phyloP scores from a whole-genome alignment of 208 protist species.

The Wallacemonas sp. region DNA sequence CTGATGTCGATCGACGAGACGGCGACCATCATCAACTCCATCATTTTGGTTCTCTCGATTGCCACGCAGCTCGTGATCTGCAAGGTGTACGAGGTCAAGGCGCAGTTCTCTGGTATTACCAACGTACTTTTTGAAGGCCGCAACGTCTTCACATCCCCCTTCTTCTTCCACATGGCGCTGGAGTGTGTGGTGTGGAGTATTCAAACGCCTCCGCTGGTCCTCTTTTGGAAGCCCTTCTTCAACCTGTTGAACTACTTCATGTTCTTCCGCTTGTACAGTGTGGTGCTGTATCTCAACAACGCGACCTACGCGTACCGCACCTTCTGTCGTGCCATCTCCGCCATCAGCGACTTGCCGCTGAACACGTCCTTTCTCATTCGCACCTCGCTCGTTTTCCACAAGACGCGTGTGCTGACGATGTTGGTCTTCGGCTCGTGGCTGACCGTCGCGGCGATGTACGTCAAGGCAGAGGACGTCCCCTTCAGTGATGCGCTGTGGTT shows the following conservation, averaged over 20 bases:
- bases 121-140: slow-evolving; percentile 56
- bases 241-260: slow-evolving; percentile 68
- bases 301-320: slow-evolving; percentile 61
- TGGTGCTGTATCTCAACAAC: slow-evolving; percentile 73
- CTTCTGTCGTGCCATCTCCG: slow-evolving; percentile 65
- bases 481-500: slow-evolving; percentile 71
- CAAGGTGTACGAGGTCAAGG: slow-evolving; percentile 70
- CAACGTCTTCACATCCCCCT: slow-evolving; percentile 72
- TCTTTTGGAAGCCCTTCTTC: slow-evolving; percentile 46
- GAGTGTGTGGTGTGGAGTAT: slow-evolving; percentile 71
- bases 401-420: slow-evolving; percentile 19
- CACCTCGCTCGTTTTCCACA: slow-evolving; percentile 51
- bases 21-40: slow-evolving; percentile 41
- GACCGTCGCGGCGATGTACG: slow-evolving; percentile 48
- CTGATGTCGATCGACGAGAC: slow-evolving; percentile 29
- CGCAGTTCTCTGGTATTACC: slow-evolving; percentile 51
- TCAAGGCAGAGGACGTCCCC: slow-evolving; percentile 37
- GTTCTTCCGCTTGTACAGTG: slow-evolving; percentile 65
- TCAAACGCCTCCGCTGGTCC: slow-evolving; percentile 56
- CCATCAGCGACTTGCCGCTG: slow-evolving; percentile 43
- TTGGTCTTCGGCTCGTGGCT: slow-evolving; percentile 38
- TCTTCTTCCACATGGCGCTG: slow-evolving; percentile 58
- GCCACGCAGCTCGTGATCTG: slow-evolving; percentile 40
- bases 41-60: slow-evolving; percentile 59
- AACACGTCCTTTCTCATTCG: slow-evolving; percentile 66